These are phyloP conservation scores for Syzygium jambos DNA, from an alignment of 345 rosid genomes.

Conservation along the genomic window DNA sequence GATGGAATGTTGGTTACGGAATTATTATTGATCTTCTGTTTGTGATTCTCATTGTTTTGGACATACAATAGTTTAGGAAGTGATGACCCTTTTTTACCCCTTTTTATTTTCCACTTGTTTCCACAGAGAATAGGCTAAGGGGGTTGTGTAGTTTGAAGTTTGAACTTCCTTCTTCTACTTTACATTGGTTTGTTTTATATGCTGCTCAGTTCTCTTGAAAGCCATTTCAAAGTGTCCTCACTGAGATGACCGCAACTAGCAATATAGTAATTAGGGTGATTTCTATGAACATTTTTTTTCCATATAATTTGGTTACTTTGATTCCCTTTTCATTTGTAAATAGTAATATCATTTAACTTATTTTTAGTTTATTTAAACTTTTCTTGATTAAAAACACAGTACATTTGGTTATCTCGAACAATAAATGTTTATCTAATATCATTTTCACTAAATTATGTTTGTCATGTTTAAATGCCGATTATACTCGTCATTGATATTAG, in stretches of 20 bases:
- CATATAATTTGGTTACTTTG: too few relatives aligned
- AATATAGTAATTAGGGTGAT: background rate
- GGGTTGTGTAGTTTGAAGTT: background rate
- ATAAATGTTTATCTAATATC: too few relatives aligned
- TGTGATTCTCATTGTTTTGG: conserved; percentile 25
- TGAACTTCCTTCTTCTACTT: background rate
- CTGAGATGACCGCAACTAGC: background rate
- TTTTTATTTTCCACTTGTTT: background rate
- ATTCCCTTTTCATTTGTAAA: too few relatives aligned
- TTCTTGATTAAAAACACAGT: too few relatives aligned
- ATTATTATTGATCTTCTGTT: conserved; percentile 29
- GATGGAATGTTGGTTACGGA: conserved; percentile 66
- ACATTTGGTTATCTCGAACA: too few relatives aligned
- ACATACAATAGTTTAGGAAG: conserved; percentile 29
- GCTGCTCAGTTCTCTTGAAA: too few relatives aligned
- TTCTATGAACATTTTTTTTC: background rate
- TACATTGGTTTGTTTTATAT: background rate
- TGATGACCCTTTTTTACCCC: conserved; percentile 5
- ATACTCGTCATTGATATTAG: too few relatives aligned
- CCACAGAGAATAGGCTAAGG: background rate
- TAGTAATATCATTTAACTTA: too few relatives aligned
- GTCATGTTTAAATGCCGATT: too few relatives aligned
- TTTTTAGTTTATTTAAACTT: too few relatives aligned
- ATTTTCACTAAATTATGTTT: too few relatives aligned
- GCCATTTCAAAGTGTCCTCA: background rate